Evolutionary conservation across 2,329 filamentous ascomycete genomes (phyloP).

Genomic region (Ceratocystis cacaofunesta): DNA sequence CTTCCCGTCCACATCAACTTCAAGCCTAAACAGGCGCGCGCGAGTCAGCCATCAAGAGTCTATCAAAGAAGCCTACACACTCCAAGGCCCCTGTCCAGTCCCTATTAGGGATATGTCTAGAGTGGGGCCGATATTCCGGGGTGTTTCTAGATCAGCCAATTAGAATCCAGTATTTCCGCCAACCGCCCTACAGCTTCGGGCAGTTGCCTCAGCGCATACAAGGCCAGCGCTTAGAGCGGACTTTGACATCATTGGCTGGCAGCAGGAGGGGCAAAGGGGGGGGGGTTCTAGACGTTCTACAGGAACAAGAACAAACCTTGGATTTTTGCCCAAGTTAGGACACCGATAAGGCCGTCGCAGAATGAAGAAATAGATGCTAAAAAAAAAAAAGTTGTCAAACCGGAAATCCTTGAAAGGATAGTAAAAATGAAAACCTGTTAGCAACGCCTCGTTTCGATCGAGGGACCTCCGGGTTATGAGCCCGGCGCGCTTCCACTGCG

Average conservation of each 20-base stretch:
- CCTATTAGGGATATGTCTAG: background rate
- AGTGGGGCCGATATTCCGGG: background rate
- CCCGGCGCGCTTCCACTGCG: conserved; percentile 14
- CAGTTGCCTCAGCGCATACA: background rate
- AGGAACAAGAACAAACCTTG: too few species aligned
- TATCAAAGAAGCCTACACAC: too few species aligned
- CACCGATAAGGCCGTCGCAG: too few species aligned
- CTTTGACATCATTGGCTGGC: background rate
- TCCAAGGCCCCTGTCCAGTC: background rate
- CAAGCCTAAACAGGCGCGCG: background rate
- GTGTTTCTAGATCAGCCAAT: background rate
- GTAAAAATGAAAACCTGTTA: background rate
- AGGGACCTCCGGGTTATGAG: conserved; percentile 14
- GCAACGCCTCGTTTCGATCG: conserved; percentile 11
- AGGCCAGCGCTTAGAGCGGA: background rate
- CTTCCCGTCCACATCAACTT: background rate
- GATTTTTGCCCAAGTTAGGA: too few species aligned
- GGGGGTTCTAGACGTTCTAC: background rate
- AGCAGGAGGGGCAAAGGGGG: background rate
- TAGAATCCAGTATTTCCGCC: background rate
- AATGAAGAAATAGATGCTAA: background rate
- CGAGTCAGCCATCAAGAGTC: background rate
- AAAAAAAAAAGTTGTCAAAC: background rate
- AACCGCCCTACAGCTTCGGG: background rate
- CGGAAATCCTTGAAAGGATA: too few species aligned